These are phyloP conservation scores for Fistulinella cinereoalba DNA, from an alignment of 1,284 basidiomycete species.

Conservation along the genomic window DNA sequence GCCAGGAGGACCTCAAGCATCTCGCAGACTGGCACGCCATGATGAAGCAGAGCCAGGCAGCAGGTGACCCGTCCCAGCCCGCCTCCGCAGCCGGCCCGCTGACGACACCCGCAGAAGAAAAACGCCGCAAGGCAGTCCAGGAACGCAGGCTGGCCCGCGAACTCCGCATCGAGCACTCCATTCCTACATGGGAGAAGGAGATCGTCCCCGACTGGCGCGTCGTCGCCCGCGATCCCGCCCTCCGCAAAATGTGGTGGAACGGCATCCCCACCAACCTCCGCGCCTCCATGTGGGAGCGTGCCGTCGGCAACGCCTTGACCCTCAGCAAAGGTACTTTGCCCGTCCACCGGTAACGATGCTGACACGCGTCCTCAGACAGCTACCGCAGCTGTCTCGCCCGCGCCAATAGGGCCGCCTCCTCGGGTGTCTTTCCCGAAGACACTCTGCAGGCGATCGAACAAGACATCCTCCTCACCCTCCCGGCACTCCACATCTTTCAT, in stretches of 20 bases:
- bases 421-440: slow-evolving; percentile 71
- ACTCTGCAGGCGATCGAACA: slow-evolving; percentile 73
- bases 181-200: slow-evolving; percentile 73
- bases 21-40: slow-evolving; percentile 87
- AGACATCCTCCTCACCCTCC: slow-evolving; percentile 82
- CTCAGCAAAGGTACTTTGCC: slow-evolving; percentile 71
- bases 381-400: slow-evolving; percentile 72
- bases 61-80: slow-evolving; percentile 49
- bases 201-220: slow-evolving; percentile 83
- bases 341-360: neutral
- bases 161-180: slow-evolving; percentile 63
- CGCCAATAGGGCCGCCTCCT: slow-evolving; percentile 68
- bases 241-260: slow-evolving; percentile 87
- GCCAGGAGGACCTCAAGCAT: slow-evolving; percentile 80
- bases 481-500: slow-evolving; percentile 85
- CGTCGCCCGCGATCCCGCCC: slow-evolving; percentile 59
- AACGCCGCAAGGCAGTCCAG: slow-evolving; percentile 58
- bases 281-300: slow-evolving; percentile 83
- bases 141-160: slow-evolving; percentile 69
- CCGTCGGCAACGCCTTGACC: slow-evolving; percentile 86
- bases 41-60: slow-evolving; percentile 80
- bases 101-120: slow-evolving; percentile 55
- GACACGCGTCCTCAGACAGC: slow-evolving; percentile 46
- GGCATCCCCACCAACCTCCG: slow-evolving; percentile 88
- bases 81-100: slow-evolving; percentile 4